Conservation (phyloP, 352 stramenopile species). For the Globisporangium canariense region DNA sequence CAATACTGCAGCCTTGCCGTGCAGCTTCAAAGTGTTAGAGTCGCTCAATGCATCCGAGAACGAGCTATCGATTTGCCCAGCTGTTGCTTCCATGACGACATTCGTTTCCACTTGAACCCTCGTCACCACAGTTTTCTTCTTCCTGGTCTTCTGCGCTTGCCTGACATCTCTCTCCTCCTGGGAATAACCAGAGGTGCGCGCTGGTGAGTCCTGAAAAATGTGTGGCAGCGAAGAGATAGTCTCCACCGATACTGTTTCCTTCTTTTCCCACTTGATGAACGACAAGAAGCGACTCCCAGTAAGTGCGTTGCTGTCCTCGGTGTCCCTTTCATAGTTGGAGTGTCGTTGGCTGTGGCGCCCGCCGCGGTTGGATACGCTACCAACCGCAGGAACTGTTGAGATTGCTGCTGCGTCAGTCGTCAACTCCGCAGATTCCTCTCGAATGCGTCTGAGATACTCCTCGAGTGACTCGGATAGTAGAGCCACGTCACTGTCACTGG, state of each 20-base stretch:
- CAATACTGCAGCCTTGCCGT: slow-evolving; percentile 4
- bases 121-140: neutral
- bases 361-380: neutral
- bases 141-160: slow-evolving; percentile 6
- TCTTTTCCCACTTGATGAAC: slow-evolving; percentile 21
- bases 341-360: neutral
- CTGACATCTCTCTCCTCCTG: slow-evolving; percentile 8
- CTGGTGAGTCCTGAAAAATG: slow-evolving; percentile 9
- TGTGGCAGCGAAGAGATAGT: neutral
- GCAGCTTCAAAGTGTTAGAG: neutral
- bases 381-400: neutral
- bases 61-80: neutral
- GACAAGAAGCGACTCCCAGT: slow-evolving; percentile 13
- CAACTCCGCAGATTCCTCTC: neutral
- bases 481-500: neutral
- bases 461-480: slow-evolving; percentile 1
- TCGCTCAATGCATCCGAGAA: neutral
- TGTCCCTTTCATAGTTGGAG: neutral
- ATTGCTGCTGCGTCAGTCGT: neutral
- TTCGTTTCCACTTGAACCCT: neutral
- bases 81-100: neutral
- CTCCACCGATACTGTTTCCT: neutral
- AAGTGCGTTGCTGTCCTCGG: neutral
- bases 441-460: slow-evolving; percentile 1
- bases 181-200: neutral